Evolutionary conservation across 2,329 filamentous ascomycete genomes (phyloP).

Genomic region (Ophiosphaerella narmari): DNA sequence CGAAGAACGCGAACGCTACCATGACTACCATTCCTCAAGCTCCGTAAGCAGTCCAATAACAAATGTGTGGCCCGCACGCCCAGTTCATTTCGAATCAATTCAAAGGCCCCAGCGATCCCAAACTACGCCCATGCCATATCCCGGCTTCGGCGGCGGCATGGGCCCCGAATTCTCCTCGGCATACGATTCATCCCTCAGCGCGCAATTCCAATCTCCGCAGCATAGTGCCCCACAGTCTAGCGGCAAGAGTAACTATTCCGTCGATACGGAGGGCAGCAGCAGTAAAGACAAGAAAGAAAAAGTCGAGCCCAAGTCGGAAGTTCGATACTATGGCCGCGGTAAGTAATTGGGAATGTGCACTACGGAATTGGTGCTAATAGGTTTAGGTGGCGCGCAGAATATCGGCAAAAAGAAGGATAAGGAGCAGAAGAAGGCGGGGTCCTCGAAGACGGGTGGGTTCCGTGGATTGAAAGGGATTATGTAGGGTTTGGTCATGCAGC

Average conservation of each 20-base stretch:
- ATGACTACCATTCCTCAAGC: slow-evolving; percentile 36
- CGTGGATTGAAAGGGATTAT: slow-evolving; percentile 48
- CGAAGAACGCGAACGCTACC: slow-evolving; percentile 36
- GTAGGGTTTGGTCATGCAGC: slow-evolving; percentile 13
- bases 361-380: slow-evolving; percentile 38
- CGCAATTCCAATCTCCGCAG: slow-evolving; percentile 26
- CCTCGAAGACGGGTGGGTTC: slow-evolving; percentile 45
- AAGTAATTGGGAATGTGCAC: slow-evolving; percentile 28
- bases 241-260: slow-evolving; percentile 49
- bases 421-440: slow-evolving; percentile 51
- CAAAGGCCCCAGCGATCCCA: slow-evolving; percentile 27
- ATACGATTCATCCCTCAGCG: slow-evolving; percentile 39
- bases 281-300: slow-evolving; percentile 49
- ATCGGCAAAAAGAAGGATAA: slow-evolving; percentile 60
- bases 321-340: slow-evolving; percentile 61
- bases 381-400: slow-evolving; percentile 56
- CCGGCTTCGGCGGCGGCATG: slow-evolving; percentile 27
- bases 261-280: slow-evolving; percentile 43
- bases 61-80: slow-evolving; percentile 24
- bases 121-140: slow-evolving; percentile 24
- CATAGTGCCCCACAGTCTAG: slow-evolving; percentile 33
- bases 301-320: slow-evolving; percentile 54
- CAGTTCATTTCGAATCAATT: slow-evolving; percentile 37
- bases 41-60: slow-evolving; percentile 27
- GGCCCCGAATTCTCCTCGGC: slow-evolving; percentile 34